These are phyloP conservation scores for Hymenoscyphus infarciens DNA, from an alignment of 2,329 filamentous ascomycete genomes.

Conservation along the genomic window DNA sequence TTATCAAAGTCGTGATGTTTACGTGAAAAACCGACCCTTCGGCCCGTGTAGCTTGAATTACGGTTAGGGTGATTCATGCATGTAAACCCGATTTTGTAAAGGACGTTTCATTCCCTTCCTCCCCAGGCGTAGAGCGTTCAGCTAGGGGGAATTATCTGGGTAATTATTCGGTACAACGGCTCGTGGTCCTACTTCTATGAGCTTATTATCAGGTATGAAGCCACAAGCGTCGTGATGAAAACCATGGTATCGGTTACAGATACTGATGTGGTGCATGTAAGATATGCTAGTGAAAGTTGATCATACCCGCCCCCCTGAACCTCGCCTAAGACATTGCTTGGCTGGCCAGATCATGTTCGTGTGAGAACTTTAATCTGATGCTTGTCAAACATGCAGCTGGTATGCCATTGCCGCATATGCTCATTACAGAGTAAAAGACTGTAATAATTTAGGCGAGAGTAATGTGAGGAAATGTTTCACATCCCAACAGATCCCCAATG, in stretches of 20 bases:
- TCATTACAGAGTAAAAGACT: not conserved
- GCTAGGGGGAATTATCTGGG: not conserved
- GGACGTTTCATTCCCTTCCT: not conserved
- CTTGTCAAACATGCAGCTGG: not conserved
- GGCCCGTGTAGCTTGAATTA: not conserved
- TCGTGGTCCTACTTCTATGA: too few relatives aligned
- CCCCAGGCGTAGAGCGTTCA: not conserved
- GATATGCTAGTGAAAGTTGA: too few relatives aligned
- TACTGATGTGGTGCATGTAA: not conserved
- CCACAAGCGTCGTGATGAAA: not conserved
- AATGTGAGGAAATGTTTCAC: not conserved
- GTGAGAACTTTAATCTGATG: not conserved
- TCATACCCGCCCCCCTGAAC: not conserved
- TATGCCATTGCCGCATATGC: too few relatives aligned
- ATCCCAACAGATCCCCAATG: not conserved
- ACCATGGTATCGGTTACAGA: not conserved
- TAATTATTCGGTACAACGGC: not conserved
- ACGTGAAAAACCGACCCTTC: not conserved
- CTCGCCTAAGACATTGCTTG: not conserved
- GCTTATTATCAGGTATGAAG: too few relatives aligned
- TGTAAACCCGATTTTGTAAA: not conserved
- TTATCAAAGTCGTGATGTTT: not conserved
- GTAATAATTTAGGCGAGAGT: not conserved
- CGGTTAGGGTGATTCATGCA: not conserved
- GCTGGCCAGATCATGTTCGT: not conserved